Evolutionary conservation across 257 asterid genomes (phyloP).

Genomic region (Salvia hispanica): DNA sequence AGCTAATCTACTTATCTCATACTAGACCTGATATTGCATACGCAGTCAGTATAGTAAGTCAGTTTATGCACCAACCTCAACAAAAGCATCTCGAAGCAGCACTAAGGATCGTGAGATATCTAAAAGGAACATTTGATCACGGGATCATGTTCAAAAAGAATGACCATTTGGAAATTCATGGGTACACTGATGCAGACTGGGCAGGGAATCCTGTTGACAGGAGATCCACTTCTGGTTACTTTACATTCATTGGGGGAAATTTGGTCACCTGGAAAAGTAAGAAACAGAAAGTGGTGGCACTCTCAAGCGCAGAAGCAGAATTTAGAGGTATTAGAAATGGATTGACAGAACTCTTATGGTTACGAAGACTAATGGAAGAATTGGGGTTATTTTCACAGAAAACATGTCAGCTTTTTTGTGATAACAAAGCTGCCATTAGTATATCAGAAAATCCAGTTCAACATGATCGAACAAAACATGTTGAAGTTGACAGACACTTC

Average conservation of each 20-base stretch:
- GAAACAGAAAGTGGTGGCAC: slow-evolving; percentile 1
- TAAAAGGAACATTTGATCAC: no score
- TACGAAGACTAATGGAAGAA: neutral
- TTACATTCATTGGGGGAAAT: neutral
- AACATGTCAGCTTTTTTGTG: neutral
- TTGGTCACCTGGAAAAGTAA: neutral
- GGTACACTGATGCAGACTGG: neutral
- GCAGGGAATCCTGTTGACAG: neutral
- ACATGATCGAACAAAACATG: no score
- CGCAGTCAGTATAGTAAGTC: no score
- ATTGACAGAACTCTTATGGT: neutral
- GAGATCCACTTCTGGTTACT: no score
- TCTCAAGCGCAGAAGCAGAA: slow-evolving; percentile 4
- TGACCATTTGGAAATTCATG: neutral
- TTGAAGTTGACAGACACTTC: no score
- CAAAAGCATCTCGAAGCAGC: no score
- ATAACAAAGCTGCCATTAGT: neutral
- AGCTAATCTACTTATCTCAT: no score
- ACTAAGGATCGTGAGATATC: no score
- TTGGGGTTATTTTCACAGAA: no score
- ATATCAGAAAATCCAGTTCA: no score
- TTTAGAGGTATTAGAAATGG: neutral
- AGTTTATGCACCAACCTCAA: no score
- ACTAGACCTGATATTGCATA: no score
- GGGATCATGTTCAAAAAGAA: neutral